Evolutionary conservation across 192 early-diverging fungal genomes (phyloP), one percentile per base, ranked within the genome.

Genomic region (Geosiphon pyriformis): DNA sequence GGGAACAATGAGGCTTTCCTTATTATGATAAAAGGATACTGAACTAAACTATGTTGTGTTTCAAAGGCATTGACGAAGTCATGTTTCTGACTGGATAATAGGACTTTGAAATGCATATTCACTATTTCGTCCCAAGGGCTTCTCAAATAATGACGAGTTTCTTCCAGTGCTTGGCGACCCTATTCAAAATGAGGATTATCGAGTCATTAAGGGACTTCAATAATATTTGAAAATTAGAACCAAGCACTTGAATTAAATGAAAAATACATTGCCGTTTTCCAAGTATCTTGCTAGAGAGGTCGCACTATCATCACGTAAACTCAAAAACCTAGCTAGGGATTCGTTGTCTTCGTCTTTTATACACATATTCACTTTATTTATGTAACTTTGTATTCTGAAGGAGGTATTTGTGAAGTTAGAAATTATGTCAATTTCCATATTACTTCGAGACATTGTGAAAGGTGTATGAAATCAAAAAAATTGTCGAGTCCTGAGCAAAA

Each of bases 101-200:
- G 54, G 2, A 75, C 78, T 52, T 69, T 72, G 1, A 82, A 34
- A 66, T 84, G 79, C 0, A 64, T 48, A 15, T 68, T 30, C 1
- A 75, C 64, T 0, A 84, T 65, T 4, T 86, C 82, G 30, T 72
- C 70, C 82, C 82, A 86, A 33, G 77, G 80, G 30, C 20, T 52
- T 18, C 6, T 42, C 11, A 64, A 51, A 42, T 47, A 10, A 17
- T 50, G 18, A 30, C 26, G 48, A 64, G 30, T 25, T 4, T 64
- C 48, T 26, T 55, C 53, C n/a, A n/a, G n/a, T n/a, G n/a, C n/a
- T 22, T 55, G 15, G 15, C 37, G 37, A 10, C 7, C 37, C 37
- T 42, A 42, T 42, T 42, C 7, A 10, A n/a, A n/a, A n/a, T n/a
- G n/a, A n/a, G n/a, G 6, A 42, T 42, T 15, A 42, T 42, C 37